Evolutionary conservation across 1,284 basidiomycete species (phyloP), one percentile per base, ranked within the genome.

Genomic region (Ustilago esculenta): DNA sequence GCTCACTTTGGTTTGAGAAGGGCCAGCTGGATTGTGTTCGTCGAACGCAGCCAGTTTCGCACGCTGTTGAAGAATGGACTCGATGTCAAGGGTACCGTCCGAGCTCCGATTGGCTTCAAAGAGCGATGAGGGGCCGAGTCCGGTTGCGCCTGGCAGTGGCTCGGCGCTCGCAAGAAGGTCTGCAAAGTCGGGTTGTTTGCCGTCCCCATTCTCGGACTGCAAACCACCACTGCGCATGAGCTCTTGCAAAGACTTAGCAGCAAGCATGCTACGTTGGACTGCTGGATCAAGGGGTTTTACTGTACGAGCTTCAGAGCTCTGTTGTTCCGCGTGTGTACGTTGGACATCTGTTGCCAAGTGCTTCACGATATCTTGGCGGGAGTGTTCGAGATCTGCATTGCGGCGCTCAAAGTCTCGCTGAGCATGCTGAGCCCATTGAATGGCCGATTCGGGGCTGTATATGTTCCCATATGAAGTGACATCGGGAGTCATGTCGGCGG

Each of bases 361-460:
- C 25, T 52, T 57, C 35, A 57, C 17, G 10, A 57, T 18, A 3
- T 36, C 37, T 45, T 45, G 35, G 8, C 60, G 60, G 7, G 56
- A 65, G 23, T 23, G 43, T 27, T 60, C 44, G 27, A 64, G 36
- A 5, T 70, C 56, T 20, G 52, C 48, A 12, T 48, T 51, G 3
- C 57, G 63, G 34, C 44, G 56, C 14, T 71, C 68, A 20, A 71
- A 71, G 40, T 71, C 68, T 11, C 51, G 27, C 30, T 71, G 68
- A 35, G 68, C 68, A 23, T 54, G 44, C 33, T 51, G 52, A 4
- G 46, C 61, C 68, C 68, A 71, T 18, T 59, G 42, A n/a, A 44
- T 50, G 14, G 66, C 66, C 4, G 64, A 56, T 20, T 45, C 42
- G 15, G 36, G n/a, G 15, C 42, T 34, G 4, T 46, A 10, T 21